phyloP scores from a whole-genome alignment of 352 stramenopile genomes.

The Blastocystis sp. region DNA sequence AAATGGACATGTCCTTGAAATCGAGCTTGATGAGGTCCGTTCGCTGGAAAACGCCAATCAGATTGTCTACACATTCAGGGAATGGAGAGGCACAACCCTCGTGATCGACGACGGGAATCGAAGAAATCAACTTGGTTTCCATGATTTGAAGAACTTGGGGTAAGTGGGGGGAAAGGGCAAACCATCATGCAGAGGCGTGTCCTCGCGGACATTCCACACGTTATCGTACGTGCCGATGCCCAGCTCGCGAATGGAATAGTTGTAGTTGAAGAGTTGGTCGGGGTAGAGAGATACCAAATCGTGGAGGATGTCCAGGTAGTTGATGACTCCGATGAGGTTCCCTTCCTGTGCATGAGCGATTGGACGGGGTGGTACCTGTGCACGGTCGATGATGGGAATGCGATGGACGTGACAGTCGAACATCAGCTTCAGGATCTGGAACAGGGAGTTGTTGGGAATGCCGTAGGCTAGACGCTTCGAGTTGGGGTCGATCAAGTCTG shows the following conservation, averaged over 20 bases:
- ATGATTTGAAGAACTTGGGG: slow-evolving; percentile 58
- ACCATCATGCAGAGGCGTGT: slow-evolving; percentile 39
- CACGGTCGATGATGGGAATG: slow-evolving; percentile 60
- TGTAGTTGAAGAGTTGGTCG: slow-evolving; percentile 53
- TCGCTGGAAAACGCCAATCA: slow-evolving; percentile 51
- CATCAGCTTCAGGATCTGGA: slow-evolving; percentile 64
- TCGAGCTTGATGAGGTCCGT: slow-evolving; percentile 67
- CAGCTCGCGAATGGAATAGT: slow-evolving; percentile 58
- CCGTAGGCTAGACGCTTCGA: slow-evolving; percentile 5
- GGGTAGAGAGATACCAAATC: slow-evolving; percentile 41
- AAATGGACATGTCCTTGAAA: slow-evolving; percentile 58
- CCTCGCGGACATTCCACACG: slow-evolving; percentile 51
- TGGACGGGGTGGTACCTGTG: neutral
- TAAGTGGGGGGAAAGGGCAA: neutral
- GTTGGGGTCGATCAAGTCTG: slow-evolving; percentile 52
- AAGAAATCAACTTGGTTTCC: slow-evolving; percentile 35
- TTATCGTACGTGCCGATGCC: slow-evolving; percentile 33
- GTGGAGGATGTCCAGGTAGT: slow-evolving; percentile 65
- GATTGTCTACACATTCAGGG: slow-evolving; percentile 10
- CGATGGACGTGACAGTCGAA: slow-evolving; percentile 66
- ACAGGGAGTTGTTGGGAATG: slow-evolving; percentile 68
- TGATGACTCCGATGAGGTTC: slow-evolving; percentile 60
- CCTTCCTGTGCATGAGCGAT: slow-evolving; percentile 12
- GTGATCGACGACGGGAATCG: slow-evolving; percentile 43
- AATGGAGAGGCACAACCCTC: neutral